A percentile compares a stretch with the other conserved stretches of the same genome.
Conservation (phyloP, 2,329 filamentous ascomycete species). For the Rhynchosporium agropyri region DNA sequence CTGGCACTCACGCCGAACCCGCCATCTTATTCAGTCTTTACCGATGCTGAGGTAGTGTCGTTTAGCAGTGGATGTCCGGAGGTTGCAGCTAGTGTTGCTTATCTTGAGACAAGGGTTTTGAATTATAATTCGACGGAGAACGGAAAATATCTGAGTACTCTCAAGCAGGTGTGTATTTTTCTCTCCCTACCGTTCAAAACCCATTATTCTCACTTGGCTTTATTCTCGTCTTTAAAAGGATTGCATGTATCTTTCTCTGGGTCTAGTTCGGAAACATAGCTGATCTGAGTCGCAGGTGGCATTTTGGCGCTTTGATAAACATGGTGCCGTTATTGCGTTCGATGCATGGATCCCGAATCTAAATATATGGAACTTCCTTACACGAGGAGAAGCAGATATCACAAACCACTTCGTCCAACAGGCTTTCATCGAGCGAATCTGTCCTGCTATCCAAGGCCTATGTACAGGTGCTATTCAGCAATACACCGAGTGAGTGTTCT, state of each 20-base stretch:
- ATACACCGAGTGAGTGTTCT: constrained; percentile 36
- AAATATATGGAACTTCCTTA: constrained; percentile 43
- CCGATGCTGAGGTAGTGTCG: constrained; percentile 41
- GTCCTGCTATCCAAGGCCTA: constrained; percentile 41
- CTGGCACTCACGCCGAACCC: constrained; percentile 41
- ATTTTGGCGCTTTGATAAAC: constrained; percentile 51
- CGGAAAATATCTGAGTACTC: constrained; percentile 41
- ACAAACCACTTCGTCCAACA: constrained; percentile 39
- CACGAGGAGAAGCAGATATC: constrained; percentile 38
- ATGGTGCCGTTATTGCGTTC: constrained; percentile 48
- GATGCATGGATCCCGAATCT: constrained; percentile 50
- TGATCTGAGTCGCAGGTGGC: constrained; percentile 37
- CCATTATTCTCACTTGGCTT: neutral
- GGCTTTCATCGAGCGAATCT: constrained; percentile 42
- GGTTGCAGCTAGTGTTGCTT: constrained; percentile 45
- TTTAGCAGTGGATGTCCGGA: constrained; percentile 44
- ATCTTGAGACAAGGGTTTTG: constrained; percentile 43
- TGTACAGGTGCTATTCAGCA: constrained; percentile 46
- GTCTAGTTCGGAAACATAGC: neutral
- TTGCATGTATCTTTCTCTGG: neutral
- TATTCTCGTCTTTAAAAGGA: neutral
- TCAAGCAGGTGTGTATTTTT: constrained; percentile 40
- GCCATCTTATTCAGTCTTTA: constrained; percentile 40
- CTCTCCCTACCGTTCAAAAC: neutral
- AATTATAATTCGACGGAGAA: constrained; percentile 41